phyloP scores from a whole-genome alignment of 768 basidiomycete species.

The Tylopilus sp. region DNA sequence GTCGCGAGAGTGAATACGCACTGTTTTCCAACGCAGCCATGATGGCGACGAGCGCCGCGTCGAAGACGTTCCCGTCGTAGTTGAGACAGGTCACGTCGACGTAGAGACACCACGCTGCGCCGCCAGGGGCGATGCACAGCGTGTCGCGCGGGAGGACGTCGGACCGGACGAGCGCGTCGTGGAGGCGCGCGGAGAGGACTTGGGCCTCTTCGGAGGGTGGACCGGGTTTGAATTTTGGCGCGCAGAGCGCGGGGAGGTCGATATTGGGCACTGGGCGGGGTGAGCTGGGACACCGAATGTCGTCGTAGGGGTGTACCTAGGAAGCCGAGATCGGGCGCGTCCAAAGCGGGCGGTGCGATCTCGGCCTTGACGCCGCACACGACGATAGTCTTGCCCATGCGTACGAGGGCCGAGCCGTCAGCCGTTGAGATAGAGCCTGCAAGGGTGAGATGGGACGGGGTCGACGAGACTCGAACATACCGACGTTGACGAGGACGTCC shows the following conservation, averaged over 20 bases:
- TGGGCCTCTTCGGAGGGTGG: constrained; percentile 95
- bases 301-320: too few species aligned
- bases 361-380: constrained; percentile 97
- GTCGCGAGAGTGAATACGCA: constrained; percentile 35
- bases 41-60: constrained; percentile 85
- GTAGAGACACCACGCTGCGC: constrained; percentile 91
- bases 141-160: constrained; percentile 58
- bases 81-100: constrained; percentile 95
- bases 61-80: constrained; percentile 95
- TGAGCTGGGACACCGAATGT: too few species aligned
- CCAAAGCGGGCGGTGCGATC: constrained; percentile 85
- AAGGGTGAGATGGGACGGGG: background rate
- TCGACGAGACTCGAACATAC: constrained; percentile 40
- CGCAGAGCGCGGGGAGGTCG: constrained; percentile 91
- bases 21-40: constrained; percentile 83
- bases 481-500: constrained; percentile 73
- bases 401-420: constrained; percentile 86
- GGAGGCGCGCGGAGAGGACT: constrained; percentile 77
- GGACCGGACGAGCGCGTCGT: constrained; percentile 70
- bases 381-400: constrained; percentile 89
- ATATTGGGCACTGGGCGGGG: constrained; percentile 77
- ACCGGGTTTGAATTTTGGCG: constrained; percentile 91
- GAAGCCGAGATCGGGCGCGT: constrained; percentile 61
- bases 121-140: constrained; percentile 77
- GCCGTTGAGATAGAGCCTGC: constrained; percentile 93